phyloP scores from a whole-genome alignment of 352 stramenopile genomes.

The Hyaloperonospora arabidopsidis region DNA sequence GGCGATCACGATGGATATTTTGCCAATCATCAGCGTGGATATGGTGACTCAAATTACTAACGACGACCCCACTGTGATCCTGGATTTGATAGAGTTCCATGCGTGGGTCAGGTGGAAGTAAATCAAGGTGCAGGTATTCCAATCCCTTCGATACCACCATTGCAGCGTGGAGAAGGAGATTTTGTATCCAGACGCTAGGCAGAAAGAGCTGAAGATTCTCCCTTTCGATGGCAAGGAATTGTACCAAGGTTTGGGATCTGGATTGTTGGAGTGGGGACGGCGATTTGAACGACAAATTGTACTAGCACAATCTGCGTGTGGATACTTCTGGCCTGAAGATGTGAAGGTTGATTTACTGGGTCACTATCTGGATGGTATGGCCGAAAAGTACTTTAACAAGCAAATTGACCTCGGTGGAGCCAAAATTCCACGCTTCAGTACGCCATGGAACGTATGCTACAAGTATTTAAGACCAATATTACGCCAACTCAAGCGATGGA shows the following conservation, averaged over 20 bases:
- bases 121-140: no score
- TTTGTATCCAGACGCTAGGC: not conserved
- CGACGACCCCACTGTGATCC: no score
- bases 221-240: conserved; percentile 6
- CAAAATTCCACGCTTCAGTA: conserved; percentile 9
- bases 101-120: no score
- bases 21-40: no score
- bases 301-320: conserved; percentile 5
- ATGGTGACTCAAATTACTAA: no score
- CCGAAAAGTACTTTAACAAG: not conserved
- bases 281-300: conserved; percentile 9
- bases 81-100: no score
- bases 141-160: no score
- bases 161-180: not conserved
- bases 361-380: not conserved
- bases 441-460: conserved; percentile 13
- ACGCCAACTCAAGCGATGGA: conserved; percentile 13
- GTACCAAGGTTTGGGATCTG: conserved; percentile 5
- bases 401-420: conserved; percentile 4
- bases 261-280: conserved; percentile 7
- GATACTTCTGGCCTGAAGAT: conserved; percentile 3
- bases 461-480: conserved; percentile 4
- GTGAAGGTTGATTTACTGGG: not conserved
- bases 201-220: conserved; percentile 7
- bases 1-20: no score